Base-by-base conservation (phyloP, 495 filamentous ascomycete genomes). In the Choiromyces venosus region DNA sequence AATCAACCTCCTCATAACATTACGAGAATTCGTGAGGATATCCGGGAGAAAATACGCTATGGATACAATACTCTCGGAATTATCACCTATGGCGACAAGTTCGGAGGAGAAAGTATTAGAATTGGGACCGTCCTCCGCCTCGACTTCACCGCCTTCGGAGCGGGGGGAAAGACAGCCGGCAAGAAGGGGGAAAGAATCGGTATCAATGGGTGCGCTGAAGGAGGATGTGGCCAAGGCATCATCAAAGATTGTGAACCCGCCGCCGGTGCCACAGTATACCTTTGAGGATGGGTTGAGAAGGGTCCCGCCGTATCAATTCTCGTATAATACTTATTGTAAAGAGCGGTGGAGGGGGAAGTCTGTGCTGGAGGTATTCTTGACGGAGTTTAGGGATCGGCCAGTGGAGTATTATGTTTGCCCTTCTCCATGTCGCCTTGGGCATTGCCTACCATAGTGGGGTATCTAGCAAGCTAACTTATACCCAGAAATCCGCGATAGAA, bases 291-390 rank as follows among this genome's bases (percentile, higher is more conserved):
- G 91, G 14, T 82, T 97, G 52, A 89, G 94, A 44, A 88, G 92
- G 40, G 92, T 97, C 19, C 84, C 85, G n/a, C 94, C 94, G 7
- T 97, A 97, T 79, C 87, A 95, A 80, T 97, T 87, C 80, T 97
- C 95, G 3, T 98, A 97, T 83, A 97, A 97, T 78, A 97, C 93
- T 2, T 92, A 88, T 82, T 94, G 90, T 84, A 97, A 96, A 80
- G 87, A 95, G 84, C 87, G 93, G 82, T 97, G 93, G 93, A 87
- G 92, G 70, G 92, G 89, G 70, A 85, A 91, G 37, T 83, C 85
- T 61, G 81, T 96, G 37, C 83, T 96, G 66, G 92, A 97, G 39
- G 89, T 97, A 65, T 97, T 96, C 81, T 83, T 86, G 36, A 87
- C 87, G 74, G 94, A 97, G 82, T 97, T 97, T 81, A 86, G 93